Percentiles rank a stretch among this genome's conserved stretches.
Evolutionary conservation across 305 asterid species (phyloP).

Genomic region (Fraxinus dipetala): DNA sequence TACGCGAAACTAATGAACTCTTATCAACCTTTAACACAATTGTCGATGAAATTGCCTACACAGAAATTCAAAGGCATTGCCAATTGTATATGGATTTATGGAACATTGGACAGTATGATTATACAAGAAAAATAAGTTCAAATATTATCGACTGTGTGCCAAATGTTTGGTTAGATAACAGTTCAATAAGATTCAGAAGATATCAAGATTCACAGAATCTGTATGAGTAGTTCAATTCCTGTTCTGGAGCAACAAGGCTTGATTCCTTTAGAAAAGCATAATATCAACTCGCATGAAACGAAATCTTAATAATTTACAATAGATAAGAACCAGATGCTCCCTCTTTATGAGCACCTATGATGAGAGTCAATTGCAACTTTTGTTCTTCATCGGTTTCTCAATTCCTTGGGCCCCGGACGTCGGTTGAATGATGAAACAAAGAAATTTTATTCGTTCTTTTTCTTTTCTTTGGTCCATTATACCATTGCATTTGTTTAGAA

Average conservation of each 20-base stretch:
- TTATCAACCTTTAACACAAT: not conserved
- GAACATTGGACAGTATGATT: not conserved
- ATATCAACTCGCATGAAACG: not conserved
- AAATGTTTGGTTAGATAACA: not conserved
- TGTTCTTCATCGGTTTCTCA: not conserved
- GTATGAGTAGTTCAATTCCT: not conserved
- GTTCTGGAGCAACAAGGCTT: not conserved
- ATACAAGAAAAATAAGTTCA: not conserved
- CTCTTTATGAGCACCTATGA: not conserved
- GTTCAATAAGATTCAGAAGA: not conserved
- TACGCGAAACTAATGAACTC: not conserved
- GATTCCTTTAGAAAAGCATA: not conserved
- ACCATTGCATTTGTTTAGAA: not conserved
- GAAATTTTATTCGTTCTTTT: not conserved
- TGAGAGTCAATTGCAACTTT: not conserved
- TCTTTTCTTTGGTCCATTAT: not conserved
- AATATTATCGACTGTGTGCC: not conserved
- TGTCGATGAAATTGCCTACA: not conserved
- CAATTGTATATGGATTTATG: not conserved
- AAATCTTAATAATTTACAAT: not conserved
- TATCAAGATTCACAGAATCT: not conserved
- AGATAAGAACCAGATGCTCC: not conserved
- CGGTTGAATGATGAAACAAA: not conserved
- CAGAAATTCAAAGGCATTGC: not conserved
- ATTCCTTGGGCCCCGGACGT: not conserved